Conservation (phyloP, 495 filamentous ascomycete genomes). For the Xylaria telfairii region DNA sequence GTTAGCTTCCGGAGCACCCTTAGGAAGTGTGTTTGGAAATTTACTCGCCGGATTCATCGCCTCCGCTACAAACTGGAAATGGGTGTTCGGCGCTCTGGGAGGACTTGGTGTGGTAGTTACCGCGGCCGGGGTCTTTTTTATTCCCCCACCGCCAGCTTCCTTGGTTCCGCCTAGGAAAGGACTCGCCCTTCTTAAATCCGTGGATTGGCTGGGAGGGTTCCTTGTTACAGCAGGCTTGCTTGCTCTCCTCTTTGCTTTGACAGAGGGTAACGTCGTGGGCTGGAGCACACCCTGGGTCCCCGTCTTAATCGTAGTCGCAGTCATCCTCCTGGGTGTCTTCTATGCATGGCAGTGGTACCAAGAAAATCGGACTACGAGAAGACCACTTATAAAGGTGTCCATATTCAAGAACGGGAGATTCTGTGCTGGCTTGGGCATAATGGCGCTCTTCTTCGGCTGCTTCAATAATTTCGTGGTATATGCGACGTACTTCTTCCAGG, state of each 20-base stretch:
- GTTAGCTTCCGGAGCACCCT: constrained; percentile 61
- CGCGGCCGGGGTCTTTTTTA: constrained; percentile 64
- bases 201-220: constrained; percentile 70
- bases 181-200: constrained; percentile 42
- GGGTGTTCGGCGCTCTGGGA: constrained; percentile 70
- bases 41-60: constrained; percentile 60
- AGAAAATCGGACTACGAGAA: constrained; percentile 49
- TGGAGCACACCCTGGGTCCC: constrained; percentile 72
- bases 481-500: constrained; percentile 68
- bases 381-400: constrained; percentile 66
- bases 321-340: constrained; percentile 65
- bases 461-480: constrained; percentile 67
- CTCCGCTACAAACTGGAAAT: constrained; percentile 63
- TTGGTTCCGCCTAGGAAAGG: constrained; percentile 35
- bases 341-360: constrained; percentile 68
- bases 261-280: constrained; percentile 68
- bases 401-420: constrained; percentile 60
- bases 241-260: constrained; percentile 65
- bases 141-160: constrained; percentile 62
- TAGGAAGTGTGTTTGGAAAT: constrained; percentile 63
- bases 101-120: constrained; percentile 67
- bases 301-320: constrained; percentile 65
- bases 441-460: constrained; percentile 62
- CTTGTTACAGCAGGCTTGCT: constrained; percentile 69
- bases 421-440: constrained; percentile 64